Conservation (phyloP, 768 basidiomycete species). For the Lepiota subincarnata region DNA sequence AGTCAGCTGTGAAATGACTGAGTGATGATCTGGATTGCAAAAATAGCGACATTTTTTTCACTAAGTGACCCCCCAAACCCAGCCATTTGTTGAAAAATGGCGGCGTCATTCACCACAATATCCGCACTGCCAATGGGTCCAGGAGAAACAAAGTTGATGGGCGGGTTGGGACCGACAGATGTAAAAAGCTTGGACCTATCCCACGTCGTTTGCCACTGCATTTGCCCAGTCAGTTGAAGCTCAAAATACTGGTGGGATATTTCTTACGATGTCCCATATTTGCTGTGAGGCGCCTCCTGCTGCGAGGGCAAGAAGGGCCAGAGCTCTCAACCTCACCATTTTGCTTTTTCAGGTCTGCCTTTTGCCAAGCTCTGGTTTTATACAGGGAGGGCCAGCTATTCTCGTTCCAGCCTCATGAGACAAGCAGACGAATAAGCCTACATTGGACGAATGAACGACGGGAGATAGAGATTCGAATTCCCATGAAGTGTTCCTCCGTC, state of each 20-base stretch:
- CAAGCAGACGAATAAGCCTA: too few relatives aligned
- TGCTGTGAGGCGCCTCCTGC: constrained; percentile 37
- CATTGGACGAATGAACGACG: not conserved
- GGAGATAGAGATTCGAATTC: not conserved
- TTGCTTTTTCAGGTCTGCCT: not conserved
- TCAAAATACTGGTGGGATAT: constrained; percentile 1
- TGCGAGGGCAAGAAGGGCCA: not conserved
- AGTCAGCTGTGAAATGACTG: constrained; percentile 49
- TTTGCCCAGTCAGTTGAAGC: not conserved
- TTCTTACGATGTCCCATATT: constrained; percentile 51
- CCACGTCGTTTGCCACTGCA: constrained; percentile 60
- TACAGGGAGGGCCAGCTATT: too few relatives aligned
- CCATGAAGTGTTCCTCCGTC: not conserved
- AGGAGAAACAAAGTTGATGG: constrained; percentile 58
- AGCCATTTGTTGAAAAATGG: constrained; percentile 55
- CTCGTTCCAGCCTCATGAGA: too few relatives aligned
- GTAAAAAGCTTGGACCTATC: constrained; percentile 50
- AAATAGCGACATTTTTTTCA: constrained; percentile 20
- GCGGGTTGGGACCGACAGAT: constrained; percentile 37
- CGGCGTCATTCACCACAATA: constrained; percentile 54
- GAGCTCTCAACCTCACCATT: not conserved
- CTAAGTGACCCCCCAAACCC: constrained; percentile 70
- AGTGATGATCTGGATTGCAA: not conserved
- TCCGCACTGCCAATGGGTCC: constrained; percentile 55
- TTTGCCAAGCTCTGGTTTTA: too few relatives aligned